These are phyloP conservation scores for Atkinsonella texensis DNA, from an alignment of 2,329 filamentous ascomycete species.

Conservation along the genomic window DNA sequence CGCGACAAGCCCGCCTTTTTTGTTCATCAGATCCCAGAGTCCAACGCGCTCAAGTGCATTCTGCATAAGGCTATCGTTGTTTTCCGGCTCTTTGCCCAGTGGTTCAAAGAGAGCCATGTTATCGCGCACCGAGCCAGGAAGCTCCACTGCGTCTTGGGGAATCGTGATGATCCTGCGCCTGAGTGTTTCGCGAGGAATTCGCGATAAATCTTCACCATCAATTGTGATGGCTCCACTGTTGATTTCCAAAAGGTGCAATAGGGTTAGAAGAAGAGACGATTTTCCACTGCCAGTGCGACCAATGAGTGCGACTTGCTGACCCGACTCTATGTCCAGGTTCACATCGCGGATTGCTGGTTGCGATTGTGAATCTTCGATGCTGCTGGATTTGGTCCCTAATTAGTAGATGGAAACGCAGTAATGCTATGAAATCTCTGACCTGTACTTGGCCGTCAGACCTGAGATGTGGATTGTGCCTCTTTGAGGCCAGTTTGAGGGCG, in stretches of 20 bases:
- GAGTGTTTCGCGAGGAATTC: slow-evolving; percentile 27
- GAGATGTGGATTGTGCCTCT: no score
- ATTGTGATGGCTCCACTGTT: slow-evolving; percentile 21
- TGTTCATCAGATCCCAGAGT: no score
- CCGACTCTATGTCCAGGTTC: slow-evolving; percentile 8
- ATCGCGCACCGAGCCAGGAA: slow-evolving; percentile 20
- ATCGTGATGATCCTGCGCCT: slow-evolving; percentile 35
- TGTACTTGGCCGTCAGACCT: no score
- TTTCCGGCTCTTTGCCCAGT: no score
- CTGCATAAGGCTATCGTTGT: no score
- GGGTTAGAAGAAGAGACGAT: slow-evolving; percentile 26
- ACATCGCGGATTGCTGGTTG: slow-evolving; percentile 8
- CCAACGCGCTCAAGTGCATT: no score
- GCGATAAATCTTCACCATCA: slow-evolving; percentile 24
- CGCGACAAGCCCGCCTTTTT: no score
- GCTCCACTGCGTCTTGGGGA: slow-evolving; percentile 39
- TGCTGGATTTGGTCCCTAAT: no score
- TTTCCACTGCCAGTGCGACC: slow-evolving; percentile 27
- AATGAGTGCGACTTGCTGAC: slow-evolving; percentile 18
- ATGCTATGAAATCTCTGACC: no score
- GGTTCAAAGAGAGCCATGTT: slow-evolving; percentile 14
- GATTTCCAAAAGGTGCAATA: slow-evolving; percentile 25
- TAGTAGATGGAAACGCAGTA: no score
- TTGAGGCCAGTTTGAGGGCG: no score
- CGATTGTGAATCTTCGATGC: no score